Evolutionary conservation across 139 green algal species (phyloP), one percentile per base, ranked within the genome.

Genomic region (Chlamydomonas schloesseri): DNA sequence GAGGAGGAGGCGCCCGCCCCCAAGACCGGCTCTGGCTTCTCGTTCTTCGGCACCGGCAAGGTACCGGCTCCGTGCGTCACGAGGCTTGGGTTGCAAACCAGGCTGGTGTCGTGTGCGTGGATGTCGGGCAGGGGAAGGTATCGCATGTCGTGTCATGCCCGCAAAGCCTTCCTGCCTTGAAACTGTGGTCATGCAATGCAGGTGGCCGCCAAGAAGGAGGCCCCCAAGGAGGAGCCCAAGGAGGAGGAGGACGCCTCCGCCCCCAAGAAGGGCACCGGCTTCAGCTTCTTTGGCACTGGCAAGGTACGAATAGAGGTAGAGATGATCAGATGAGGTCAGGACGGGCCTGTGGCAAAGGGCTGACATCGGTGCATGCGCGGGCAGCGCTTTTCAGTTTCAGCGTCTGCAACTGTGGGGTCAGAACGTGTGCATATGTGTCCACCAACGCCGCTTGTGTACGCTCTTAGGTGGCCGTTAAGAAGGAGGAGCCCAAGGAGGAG

Each of bases 401-500:
- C 64, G 11, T 46, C 20, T 46, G 15, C 20, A 21, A 4, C 17
- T 46, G 20, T 28, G 31, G 31, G 11, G 6, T 46, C 9, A 26
- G 3, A 26, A 14, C 67, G 33, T n/a, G 8, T 34, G 20, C 68
- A 1, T 68, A 23, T 31, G 17, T 20, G 26, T 13, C 3, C 64
- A 26, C 36, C 5, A 3, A 70, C 28, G 15, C 17, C 4, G 57
- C 17, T 20, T 9, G 11, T 57, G 15, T 11, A 18, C 62, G 10
- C 73, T 36, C 4, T 26, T 47, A 85, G 79, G 79, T 85, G 1
- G 6, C 79, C 1, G 79, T 21, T 14, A 85, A 85, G 79, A 84
- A 84, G 58, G 62, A 50, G 62, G 77, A 11, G 9, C 76, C 76
- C 37, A 73, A 83, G 76, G 13, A 62, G 46, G 46, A 78, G 71